Evolutionary conservation across 2,329 filamentous ascomycete species (phyloP).

Genomic region (Trichoderma sp.): DNA sequence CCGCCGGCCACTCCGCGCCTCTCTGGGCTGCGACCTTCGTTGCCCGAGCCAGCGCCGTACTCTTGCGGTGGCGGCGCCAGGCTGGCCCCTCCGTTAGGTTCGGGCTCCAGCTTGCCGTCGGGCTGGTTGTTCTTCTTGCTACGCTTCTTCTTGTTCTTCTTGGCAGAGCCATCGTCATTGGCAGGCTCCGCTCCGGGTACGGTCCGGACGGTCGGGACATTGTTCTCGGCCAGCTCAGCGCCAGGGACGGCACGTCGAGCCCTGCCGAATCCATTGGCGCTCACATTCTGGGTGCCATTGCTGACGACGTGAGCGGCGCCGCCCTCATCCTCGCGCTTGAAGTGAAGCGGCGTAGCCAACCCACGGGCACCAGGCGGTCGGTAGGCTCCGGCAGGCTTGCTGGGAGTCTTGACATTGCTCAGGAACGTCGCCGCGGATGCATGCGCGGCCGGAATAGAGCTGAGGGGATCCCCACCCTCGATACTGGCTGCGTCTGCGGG

Average conservation of each 20-base stretch:
- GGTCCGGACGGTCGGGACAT: conserved; percentile 65
- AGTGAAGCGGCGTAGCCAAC: conserved; percentile 81
- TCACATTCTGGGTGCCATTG: conserved; percentile 69
- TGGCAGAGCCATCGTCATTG: conserved; percentile 74
- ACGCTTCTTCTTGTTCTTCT: conserved; percentile 99
- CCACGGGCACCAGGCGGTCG: conserved; percentile 91
- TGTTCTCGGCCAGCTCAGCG: conserved; percentile 67
- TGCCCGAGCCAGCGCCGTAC: conserved; percentile 38
- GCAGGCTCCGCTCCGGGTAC: conserved; percentile 61
- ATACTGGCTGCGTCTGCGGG: conserved; percentile 64
- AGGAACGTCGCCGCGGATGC: conserved; percentile 78
- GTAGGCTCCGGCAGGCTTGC: conserved; percentile 96
- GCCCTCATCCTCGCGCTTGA: conserved; percentile 96
- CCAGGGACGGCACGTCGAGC: conserved; percentile 78
- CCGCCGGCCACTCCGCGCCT: conserved; percentile 48
- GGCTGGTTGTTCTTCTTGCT: conserved; percentile 83
- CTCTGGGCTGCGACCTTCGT: conserved; percentile 63
- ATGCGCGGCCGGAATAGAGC: conserved; percentile 73
- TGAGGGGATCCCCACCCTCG: conserved; percentile 65
- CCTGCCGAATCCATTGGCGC: conserved; percentile 76
- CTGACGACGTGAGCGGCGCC: conserved; percentile 80
- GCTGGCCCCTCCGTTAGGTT: conserved; percentile 45
- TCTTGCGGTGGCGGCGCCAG: conserved; percentile 47
- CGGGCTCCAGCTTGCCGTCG: conserved; percentile 54
- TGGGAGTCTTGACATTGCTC: conserved; percentile 85